These are phyloP conservation scores for Simmondsia chinensis DNA, from an alignment of 148 eudicot species.

Conservation along the genomic window DNA sequence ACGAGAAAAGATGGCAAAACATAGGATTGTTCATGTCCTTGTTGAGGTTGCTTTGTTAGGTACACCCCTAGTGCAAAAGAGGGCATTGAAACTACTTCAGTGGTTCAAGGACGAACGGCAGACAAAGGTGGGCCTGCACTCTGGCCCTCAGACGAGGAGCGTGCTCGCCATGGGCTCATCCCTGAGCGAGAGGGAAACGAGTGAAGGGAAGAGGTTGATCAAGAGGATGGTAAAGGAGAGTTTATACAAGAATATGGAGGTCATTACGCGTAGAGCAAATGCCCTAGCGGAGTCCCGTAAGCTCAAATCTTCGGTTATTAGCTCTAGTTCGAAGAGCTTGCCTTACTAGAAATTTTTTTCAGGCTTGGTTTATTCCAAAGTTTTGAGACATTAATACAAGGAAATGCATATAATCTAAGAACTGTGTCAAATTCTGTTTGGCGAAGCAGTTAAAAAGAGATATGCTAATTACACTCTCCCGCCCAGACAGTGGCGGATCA, in stretches of 20 bases:
- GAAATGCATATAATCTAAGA: too few relatives aligned
- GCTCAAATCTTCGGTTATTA: slow-evolving; percentile 63
- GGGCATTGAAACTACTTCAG: slow-evolving; percentile 66
- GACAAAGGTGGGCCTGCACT: slow-evolving; percentile 50
- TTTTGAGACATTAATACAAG: too few relatives aligned
- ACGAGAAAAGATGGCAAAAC: slow-evolving; percentile 53
- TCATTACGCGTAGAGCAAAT: slow-evolving; percentile 66
- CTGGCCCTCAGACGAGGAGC: slow-evolving; percentile 63
- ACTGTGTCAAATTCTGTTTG: too few relatives aligned
- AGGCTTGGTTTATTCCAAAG: too few relatives aligned
- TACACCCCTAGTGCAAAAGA: slow-evolving; percentile 69
- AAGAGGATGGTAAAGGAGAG: slow-evolving; percentile 79
- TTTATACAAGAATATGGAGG: slow-evolving; percentile 70
- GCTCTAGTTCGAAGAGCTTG: slow-evolving; percentile 92
- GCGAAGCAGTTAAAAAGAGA: too few relatives aligned
- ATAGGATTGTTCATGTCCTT: slow-evolving; percentile 59
- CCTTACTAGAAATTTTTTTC: too few relatives aligned
- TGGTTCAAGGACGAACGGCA: slow-evolving; percentile 79
- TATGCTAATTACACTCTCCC: too few relatives aligned
- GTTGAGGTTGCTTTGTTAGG: slow-evolving; percentile 76
- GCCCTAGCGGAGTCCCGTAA: slow-evolving; percentile 40
- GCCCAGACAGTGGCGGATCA: too few relatives aligned
- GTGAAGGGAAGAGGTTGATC: slow-evolving; percentile 65
- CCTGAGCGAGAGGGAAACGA: slow-evolving; percentile 20
- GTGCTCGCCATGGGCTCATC: slow-evolving; percentile 32